Conservation (phyloP, 768 basidiomycete genomes). For the Pleurotus sapidus region DNA sequence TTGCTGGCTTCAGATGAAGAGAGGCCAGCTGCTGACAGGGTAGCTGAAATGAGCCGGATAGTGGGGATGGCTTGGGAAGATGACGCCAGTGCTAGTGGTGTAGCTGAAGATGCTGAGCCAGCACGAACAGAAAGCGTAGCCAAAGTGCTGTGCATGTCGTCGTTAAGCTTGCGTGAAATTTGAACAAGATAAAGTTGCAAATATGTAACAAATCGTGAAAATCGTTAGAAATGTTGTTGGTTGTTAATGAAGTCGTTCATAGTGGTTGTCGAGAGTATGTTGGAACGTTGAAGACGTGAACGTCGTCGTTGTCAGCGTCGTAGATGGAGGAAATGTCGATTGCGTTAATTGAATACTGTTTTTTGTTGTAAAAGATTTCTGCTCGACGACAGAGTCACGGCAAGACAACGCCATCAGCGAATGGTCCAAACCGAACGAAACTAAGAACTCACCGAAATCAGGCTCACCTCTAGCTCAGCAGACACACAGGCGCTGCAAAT, state of each 20-base stretch:
- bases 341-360: constrained; percentile 1
- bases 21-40: constrained; percentile 50
- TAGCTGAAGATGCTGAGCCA: constrained; percentile 12
- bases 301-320: constrained; percentile 3
- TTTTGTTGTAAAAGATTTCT: not conserved
- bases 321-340: not conserved
- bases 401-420: not conserved
- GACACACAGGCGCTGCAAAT: not conserved
- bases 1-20: constrained; percentile 28
- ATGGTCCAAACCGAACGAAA: not conserved
- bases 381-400: not conserved
- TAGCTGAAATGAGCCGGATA: constrained; percentile 69
- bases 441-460: not conserved
- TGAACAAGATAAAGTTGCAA: constrained; percentile 1
- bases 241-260: not conserved
- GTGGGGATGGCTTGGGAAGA: constrained; percentile 42
- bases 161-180: constrained; percentile 5
- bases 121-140: constrained; percentile 5
- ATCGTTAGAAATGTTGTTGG: not conserved
- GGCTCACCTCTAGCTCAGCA: constrained; percentile 6
- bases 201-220: constrained; percentile 8
- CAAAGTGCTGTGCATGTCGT: constrained; percentile 14
- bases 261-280: no score
- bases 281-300: constrained; percentile 1
- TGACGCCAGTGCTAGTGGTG: constrained; percentile 20